phyloP scores from a whole-genome alignment of 1,139 yeast genomes.

The Taphrina flavorubra region DNA sequence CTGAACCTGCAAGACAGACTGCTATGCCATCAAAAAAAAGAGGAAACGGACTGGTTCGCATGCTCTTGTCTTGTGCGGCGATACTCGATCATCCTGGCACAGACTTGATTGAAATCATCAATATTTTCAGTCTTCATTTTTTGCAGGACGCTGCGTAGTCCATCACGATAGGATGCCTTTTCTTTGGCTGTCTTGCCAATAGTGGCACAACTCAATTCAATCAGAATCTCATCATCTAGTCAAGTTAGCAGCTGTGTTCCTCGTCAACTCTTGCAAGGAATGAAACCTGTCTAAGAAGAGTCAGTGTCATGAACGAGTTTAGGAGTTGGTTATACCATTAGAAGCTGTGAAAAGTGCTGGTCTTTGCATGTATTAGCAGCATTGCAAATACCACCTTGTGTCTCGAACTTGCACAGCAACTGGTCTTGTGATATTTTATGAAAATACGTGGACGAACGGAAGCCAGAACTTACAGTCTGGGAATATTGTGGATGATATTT shows the following conservation, averaged over 20 bases:
- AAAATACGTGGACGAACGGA: slow-evolving; percentile 27
- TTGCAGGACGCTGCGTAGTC: slow-evolving; percentile 21
- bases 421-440: slow-evolving; percentile 25
- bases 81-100: slow-evolving; percentile 23
- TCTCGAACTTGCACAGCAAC: slow-evolving; percentile 21
- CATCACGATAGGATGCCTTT: slow-evolving; percentile 27
- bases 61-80: slow-evolving; percentile 27
- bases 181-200: slow-evolving; percentile 16
- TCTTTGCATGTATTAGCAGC: slow-evolving; percentile 18
- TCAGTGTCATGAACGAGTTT: neutral
- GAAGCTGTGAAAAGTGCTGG: slow-evolving; percentile 23
- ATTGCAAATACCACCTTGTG: slow-evolving; percentile 24
- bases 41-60: slow-evolving; percentile 20
- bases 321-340: slow-evolving; percentile 15
- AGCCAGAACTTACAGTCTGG: slow-evolving; percentile 14
- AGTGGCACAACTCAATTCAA: slow-evolving; percentile 33
- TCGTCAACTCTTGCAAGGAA: neutral
- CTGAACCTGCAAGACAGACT: neutral
- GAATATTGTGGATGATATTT: slow-evolving; percentile 25
- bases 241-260: slow-evolving; percentile 8
- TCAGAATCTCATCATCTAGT: slow-evolving; percentile 35
- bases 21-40: slow-evolving; percentile 18
- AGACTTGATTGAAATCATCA: slow-evolving; percentile 29
- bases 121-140: slow-evolving; percentile 24
- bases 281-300: slow-evolving; percentile 21